Evolutionary conservation across 2,329 filamentous ascomycete genomes (phyloP).

Genomic region (Niveomyces coronatus): DNA sequence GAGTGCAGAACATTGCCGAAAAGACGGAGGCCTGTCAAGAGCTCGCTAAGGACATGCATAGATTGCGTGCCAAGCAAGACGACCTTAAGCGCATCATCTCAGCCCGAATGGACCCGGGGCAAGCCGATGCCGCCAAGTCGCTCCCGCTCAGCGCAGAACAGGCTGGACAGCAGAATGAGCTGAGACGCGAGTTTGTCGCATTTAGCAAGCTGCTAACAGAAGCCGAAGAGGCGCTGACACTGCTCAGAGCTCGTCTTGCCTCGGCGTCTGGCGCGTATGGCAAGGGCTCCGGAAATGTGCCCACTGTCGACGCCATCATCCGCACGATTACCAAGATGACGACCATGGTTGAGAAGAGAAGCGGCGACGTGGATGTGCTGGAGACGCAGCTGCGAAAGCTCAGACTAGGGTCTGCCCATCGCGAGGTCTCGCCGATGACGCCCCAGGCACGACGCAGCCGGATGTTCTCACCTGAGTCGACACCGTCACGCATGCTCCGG

Average conservation of each 20-base stretch:
- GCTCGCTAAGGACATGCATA: slow-evolving; percentile 58
- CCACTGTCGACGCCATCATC: slow-evolving; percentile 85
- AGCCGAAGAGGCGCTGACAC: slow-evolving; percentile 66
- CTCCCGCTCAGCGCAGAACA: slow-evolving; percentile 80
- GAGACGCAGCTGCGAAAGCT: slow-evolving; percentile 78
- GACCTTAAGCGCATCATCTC: slow-evolving; percentile 70
- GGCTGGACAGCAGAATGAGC: slow-evolving; percentile 69
- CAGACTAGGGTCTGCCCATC: slow-evolving; percentile 36
- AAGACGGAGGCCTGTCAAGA: slow-evolving; percentile 61
- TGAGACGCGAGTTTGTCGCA: slow-evolving; percentile 64
- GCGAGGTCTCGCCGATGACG: slow-evolving; percentile 33
- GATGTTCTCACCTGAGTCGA: slow-evolving; percentile 34
- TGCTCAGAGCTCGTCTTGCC: slow-evolving; percentile 71
- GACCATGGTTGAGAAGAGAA: slow-evolving; percentile 80
- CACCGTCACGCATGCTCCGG: slow-evolving; percentile 31
- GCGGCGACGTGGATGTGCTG: slow-evolving; percentile 80
- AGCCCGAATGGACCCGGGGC: slow-evolving; percentile 56
- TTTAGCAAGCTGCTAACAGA: slow-evolving; percentile 67
- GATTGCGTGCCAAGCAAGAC: slow-evolving; percentile 63
- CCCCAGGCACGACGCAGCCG: slow-evolving; percentile 27
- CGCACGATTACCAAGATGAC: slow-evolving; percentile 92
- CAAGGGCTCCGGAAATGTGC: slow-evolving; percentile 42
- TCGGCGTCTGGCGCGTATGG: slow-evolving; percentile 40
- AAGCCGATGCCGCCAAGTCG: slow-evolving; percentile 51
- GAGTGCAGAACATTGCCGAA: slow-evolving; percentile 55